Evolutionary conservation across 1,139 yeast genomes (phyloP).

Genomic region (Candida sanyaensis): DNA sequence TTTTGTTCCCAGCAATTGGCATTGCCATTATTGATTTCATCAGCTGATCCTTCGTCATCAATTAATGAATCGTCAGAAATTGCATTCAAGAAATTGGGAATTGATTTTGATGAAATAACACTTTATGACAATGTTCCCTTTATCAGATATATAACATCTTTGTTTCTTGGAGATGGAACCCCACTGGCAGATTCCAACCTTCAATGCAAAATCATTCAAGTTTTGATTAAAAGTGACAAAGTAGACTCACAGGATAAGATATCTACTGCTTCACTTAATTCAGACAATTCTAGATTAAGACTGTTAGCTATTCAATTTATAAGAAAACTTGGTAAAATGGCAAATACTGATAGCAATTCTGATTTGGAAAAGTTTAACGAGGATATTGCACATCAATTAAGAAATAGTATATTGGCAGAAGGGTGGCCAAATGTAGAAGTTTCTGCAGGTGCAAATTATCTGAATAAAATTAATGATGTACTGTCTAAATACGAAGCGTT

Average conservation of each 20-base stretch:
- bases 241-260: conserved; percentile 47
- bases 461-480: conserved; percentile 23
- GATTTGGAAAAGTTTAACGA: conserved; percentile 31
- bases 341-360: conserved; percentile 17
- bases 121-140: conserved; percentile 20
- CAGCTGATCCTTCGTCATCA: conserved; percentile 58
- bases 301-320: conserved; percentile 62
- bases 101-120: conserved; percentile 51
- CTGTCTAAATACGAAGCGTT: conserved; percentile 75
- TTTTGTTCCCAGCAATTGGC: conserved; percentile 38
- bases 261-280: conserved; percentile 57
- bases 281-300: conserved; percentile 48
- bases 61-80: conserved; percentile 55
- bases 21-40: conserved; percentile 60
- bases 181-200: conserved; percentile 57
- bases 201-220: conserved; percentile 59
- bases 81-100: conserved; percentile 48
- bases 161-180: conserved; percentile 49
- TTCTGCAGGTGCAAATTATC: conserved; percentile 24
- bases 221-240: conserved; percentile 52
- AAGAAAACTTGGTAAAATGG: conserved; percentile 46
- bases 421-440: conserved; percentile 59
- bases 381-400: conserved; percentile 51
- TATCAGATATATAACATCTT: conserved; percentile 41
- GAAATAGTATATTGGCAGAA: conserved; percentile 50